A percentile compares a stretch with the other conserved stretches of the same genome.
Conservation (phyloP, 23 red algal species). For the Cyanidiococcus yangmingshanensis region DNA sequence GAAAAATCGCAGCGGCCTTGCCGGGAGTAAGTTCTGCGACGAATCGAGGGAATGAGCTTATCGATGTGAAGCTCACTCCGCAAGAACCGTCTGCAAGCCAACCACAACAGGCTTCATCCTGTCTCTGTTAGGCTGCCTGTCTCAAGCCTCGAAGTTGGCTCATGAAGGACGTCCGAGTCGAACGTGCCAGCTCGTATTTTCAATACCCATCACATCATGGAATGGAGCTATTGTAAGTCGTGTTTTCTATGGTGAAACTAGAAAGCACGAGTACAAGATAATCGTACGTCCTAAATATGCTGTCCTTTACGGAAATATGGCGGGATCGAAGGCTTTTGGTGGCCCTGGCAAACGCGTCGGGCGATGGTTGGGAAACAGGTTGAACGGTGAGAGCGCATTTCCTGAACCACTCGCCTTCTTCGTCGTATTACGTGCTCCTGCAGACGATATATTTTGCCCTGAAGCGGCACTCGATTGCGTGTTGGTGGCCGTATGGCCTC, state of each 20-base stretch:
- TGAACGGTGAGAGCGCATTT: background rate
- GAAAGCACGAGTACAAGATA: background rate
- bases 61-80: conserved; percentile 76
- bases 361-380: conserved; percentile 5
- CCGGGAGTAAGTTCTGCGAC: conserved; percentile 76
- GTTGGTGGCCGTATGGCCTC: background rate
- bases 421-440: background rate
- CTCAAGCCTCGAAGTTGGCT: no score
- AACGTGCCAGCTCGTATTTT: no score
- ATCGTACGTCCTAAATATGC: background rate
- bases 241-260: background rate
- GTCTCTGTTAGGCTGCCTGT: background rate
- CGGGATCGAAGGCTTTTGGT: background rate
- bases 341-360: conserved; percentile 2
- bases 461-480: background rate
- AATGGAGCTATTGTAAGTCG: no score
- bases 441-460: background rate
- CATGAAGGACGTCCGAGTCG: no score
- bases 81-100: background rate
- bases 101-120: background rate
- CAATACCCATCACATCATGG: no score
- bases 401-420: background rate
- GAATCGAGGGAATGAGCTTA: conserved; percentile 60
- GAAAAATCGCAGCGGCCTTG: conserved; percentile 94
- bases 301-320: background rate